phyloP scores from a whole-genome alignment of 495 filamentous ascomycete species.

The Aspergillus coremiiformis region DNA sequence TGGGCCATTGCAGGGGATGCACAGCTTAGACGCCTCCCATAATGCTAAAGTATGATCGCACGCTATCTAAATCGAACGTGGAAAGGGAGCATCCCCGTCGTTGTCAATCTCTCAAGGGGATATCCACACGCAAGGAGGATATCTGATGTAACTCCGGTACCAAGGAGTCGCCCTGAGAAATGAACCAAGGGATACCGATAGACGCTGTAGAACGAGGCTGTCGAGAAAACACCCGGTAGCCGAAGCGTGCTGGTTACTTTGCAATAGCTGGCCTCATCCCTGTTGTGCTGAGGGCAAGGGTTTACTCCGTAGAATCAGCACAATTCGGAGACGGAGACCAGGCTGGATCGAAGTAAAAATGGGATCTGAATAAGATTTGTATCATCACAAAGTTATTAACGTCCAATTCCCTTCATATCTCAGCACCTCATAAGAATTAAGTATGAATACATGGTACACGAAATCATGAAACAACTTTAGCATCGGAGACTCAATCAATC shows the following conservation, averaged over 20 bases:
- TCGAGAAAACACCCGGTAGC: not conserved
- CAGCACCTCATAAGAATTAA: conserved; percentile 9
- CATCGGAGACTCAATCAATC: conserved; percentile 7
- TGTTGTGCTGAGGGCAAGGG: not conserved
- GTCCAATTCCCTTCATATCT: not conserved
- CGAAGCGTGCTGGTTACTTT: not conserved
- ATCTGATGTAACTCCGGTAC: too few relatives aligned
- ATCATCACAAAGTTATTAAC: not conserved
- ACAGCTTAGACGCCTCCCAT: too few relatives aligned
- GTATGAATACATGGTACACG: conserved; percentile 24
- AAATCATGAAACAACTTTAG: conserved; percentile 15
- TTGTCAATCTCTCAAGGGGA: not conserved
- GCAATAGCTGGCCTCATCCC: not conserved
- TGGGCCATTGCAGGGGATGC: too few relatives aligned
- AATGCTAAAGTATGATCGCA: not conserved
- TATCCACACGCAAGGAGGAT: not conserved
- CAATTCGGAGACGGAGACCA: not conserved
- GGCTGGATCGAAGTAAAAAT: too few relatives aligned
- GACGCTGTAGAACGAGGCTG: not conserved
- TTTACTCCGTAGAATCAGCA: not conserved
- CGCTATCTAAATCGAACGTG: not conserved
- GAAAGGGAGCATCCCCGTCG: not conserved
- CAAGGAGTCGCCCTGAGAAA: not conserved
- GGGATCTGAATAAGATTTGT: too few relatives aligned
- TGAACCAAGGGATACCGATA: not conserved